Evolutionary conservation across 176 grass and related monocot genomes (phyloP).

Genomic region (Poa pratensis): DNA sequence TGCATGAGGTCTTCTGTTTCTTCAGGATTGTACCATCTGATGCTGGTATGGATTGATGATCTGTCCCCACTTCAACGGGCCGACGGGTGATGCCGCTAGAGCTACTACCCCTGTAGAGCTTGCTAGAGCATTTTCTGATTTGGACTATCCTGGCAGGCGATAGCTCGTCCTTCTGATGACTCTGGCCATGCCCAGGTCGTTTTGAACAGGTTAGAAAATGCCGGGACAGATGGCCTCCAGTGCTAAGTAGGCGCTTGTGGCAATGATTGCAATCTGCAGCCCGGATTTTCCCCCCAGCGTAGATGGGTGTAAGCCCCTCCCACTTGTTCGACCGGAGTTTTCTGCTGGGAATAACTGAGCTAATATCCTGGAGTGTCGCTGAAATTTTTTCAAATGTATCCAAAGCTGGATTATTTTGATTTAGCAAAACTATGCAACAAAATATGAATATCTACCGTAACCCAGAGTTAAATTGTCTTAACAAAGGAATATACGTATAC

Average conservation of each 20-base stretch:
- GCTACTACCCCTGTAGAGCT: constrained; percentile 26
- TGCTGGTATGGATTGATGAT: constrained; percentile 28
- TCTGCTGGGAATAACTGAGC: constrained; percentile 22
- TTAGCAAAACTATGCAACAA: constrained; percentile 35
- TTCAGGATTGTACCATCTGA: constrained; percentile 34
- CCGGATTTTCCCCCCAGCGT: constrained; percentile 43
- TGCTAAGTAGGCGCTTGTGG: constrained; percentile 43
- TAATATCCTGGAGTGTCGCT: constrained; percentile 30
- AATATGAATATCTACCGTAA: neutral
- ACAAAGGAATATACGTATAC: neutral
- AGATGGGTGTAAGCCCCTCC: constrained; percentile 49
- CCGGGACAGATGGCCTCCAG: constrained; percentile 56
- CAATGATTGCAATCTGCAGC: constrained; percentile 54
- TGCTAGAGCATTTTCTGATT: constrained; percentile 45
- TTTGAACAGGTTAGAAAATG: constrained; percentile 49
- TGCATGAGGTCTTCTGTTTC: constrained; percentile 38
- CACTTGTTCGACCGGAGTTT: constrained; percentile 49
- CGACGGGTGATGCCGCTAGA: constrained; percentile 34
- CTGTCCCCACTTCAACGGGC: constrained; percentile 38
- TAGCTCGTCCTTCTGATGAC: constrained; percentile 43
- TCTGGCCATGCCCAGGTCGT: constrained; percentile 14
- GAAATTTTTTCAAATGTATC: neutral
- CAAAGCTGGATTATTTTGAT: constrained; percentile 28
- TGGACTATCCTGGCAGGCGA: constrained; percentile 45
- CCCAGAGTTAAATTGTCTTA: neutral